A percentile compares a stretch with the other conserved stretches of the same genome.
phyloP scores from a whole-genome alignment of 1,284 basidiomycete genomes.

The Caloboletus inedulis region DNA sequence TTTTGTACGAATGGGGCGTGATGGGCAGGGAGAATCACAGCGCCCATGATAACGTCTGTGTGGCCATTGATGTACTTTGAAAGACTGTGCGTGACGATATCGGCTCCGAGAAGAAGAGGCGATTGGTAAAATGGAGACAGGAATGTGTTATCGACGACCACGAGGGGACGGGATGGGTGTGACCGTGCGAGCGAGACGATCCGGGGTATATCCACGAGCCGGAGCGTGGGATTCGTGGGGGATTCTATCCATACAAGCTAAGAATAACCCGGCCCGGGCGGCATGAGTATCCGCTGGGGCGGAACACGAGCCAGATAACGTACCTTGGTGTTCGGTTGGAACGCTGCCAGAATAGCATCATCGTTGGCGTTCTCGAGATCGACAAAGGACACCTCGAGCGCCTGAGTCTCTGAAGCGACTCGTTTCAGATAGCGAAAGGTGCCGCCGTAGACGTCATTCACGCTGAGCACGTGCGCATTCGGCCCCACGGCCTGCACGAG shows the following conservation, averaged over 20 bases:
- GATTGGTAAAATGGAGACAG: slow-evolving; percentile 90
- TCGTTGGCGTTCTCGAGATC: slow-evolving; percentile 75
- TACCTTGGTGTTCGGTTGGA: slow-evolving; percentile 82
- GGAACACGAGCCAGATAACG: slow-evolving; percentile 16
- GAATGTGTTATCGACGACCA: slow-evolving; percentile 94
- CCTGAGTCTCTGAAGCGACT: slow-evolving; percentile 72
- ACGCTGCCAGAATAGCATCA: slow-evolving; percentile 59
- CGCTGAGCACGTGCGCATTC: slow-evolving; percentile 79
- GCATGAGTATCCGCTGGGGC: background rate
- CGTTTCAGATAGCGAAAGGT: slow-evolving; percentile 84
- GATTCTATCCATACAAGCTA: slow-evolving; percentile 96
- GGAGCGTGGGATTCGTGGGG: slow-evolving; percentile 92
- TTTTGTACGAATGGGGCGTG: slow-evolving; percentile 47
- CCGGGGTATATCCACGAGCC: slow-evolving; percentile 75
- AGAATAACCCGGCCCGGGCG: background rate
- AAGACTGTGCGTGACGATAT: slow-evolving; percentile 77
- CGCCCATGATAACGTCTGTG: slow-evolving; percentile 89
- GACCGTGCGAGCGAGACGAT: slow-evolving; percentile 60
- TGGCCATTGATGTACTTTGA: slow-evolving; percentile 96
- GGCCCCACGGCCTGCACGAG: slow-evolving; percentile 75
- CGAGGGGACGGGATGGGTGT: slow-evolving; percentile 59
- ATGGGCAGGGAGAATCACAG: slow-evolving; percentile 65
- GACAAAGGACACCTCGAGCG: slow-evolving; percentile 78
- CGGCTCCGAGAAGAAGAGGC: slow-evolving; percentile 82
- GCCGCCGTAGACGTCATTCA: slow-evolving; percentile 93